Percentiles rank a stretch among this genome's conserved stretches.
Evolutionary conservation across 306 rosid species (phyloP).

Genomic region (Acacia confusa): DNA sequence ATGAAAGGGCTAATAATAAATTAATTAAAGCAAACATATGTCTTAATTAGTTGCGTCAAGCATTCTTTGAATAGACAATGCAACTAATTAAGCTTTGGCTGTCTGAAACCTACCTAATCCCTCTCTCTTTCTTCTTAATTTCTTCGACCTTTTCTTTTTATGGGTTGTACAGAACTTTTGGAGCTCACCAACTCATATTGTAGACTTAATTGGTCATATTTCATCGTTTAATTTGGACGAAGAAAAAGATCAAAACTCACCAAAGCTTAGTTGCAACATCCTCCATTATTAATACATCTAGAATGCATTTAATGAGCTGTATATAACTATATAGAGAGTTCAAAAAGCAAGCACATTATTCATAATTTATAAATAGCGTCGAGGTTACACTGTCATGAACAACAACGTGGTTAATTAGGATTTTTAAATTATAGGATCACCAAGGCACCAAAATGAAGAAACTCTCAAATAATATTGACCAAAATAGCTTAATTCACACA

Average conservation of each 20-base stretch:
- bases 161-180: neutral
- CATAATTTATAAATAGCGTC: too few relatives aligned
- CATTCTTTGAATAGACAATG: constrained; percentile 35
- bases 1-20: neutral
- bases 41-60: constrained; percentile 13
- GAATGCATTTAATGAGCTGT: neutral
- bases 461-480: too few relatives aligned
- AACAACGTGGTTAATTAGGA: too few relatives aligned
- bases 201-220: neutral
- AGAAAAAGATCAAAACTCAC: neutral
- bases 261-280: neutral
- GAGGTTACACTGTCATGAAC: too few relatives aligned
- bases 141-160: neutral
- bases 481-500: too few relatives aligned
- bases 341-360: too few relatives aligned
- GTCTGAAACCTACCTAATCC: constrained; percentile 26
- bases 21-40: neutral
- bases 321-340: neutral
- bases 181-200: neutral
- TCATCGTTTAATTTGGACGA: neutral
- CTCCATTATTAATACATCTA: neutral
- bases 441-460: too few relatives aligned
- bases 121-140: neutral
- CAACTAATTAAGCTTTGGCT: constrained; percentile 25
- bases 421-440: too few relatives aligned